Percentiles rank a stretch among this genome's conserved stretches.
Conservation (phyloP, 768 basidiomycete species). For the Candolleomyces aberdarensis region DNA sequence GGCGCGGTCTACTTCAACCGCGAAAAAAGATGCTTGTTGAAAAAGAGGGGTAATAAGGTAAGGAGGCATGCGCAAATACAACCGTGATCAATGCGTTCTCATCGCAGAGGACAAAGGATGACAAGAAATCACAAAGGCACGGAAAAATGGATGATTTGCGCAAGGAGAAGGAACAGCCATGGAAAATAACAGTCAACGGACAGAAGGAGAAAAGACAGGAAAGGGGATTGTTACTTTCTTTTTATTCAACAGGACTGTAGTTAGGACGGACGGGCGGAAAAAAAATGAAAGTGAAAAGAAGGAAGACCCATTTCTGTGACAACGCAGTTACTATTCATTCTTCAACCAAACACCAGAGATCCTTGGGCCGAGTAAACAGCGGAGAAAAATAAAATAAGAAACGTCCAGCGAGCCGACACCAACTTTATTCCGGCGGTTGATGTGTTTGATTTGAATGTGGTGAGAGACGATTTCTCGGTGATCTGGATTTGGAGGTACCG, state of each 20-base stretch:
- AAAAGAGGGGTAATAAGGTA: not conserved
- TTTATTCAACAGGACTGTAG: not conserved
- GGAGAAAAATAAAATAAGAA: conserved; percentile 13
- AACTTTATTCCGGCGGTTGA: conserved; percentile 22
- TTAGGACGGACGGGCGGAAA: not conserved
- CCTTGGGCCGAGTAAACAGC: conserved; percentile 11
- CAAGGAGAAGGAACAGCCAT: conserved; percentile 8
- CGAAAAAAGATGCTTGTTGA: not conserved
- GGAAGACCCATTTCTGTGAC: conserved; percentile 6
- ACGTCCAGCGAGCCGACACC: conserved; percentile 23
- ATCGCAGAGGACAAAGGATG: too few relatives aligned
- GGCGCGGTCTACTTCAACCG: not conserved
- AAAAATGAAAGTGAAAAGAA: conserved; percentile 10
- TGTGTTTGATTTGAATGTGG: conserved; percentile 5
- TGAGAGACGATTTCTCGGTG: conserved; percentile 1
- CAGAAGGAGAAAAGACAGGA: not conserved
- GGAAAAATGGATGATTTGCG: conserved; percentile 7
- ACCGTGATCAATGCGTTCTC: too few relatives aligned
- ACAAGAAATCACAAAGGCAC: too few relatives aligned
- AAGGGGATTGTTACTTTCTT: not conserved
- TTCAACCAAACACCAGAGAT: conserved; percentile 13
- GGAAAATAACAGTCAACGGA: not conserved
- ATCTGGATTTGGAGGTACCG: conserved; percentile 1
- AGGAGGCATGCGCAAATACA: too few relatives aligned
- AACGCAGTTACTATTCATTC: not conserved